These are phyloP conservation scores for Phytophthora europaea DNA, from an alignment of 352 stramenopile species.

Conservation along the genomic window DNA sequence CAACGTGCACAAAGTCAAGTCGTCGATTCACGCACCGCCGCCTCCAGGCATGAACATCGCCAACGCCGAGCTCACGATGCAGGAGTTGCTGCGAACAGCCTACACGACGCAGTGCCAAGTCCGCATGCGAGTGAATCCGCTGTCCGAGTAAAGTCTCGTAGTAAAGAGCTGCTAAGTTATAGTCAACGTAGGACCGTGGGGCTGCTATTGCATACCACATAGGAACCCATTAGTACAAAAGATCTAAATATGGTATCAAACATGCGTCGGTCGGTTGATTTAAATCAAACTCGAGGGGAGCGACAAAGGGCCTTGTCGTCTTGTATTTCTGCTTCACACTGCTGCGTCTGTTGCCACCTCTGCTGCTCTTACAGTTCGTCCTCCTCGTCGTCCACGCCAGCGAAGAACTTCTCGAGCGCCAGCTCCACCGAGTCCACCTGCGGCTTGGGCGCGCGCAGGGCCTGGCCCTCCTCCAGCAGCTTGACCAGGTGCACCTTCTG, in stretches of 20 bases:
- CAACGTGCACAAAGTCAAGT: slow-evolving; percentile 40
- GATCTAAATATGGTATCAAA: slow-evolving; percentile 15
- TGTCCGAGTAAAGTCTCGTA: slow-evolving; percentile 38
- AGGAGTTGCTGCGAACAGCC: slow-evolving; percentile 84
- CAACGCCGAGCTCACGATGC: slow-evolving; percentile 82
- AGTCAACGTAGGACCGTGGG: slow-evolving; percentile 3
- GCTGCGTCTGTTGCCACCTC: not conserved
- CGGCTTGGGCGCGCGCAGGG: slow-evolving; percentile 62
- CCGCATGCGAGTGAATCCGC: slow-evolving; percentile 81
- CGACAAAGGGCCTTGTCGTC: slow-evolving; percentile 20
- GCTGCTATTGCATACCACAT: not conserved
- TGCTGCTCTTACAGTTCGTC: slow-evolving; percentile 56
- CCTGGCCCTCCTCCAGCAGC: slow-evolving; percentile 74
- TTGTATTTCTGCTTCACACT: slow-evolving; percentile 25
- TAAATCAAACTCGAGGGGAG: slow-evolving; percentile 34
- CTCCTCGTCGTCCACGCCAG: slow-evolving; percentile 81
- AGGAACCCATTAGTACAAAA: slow-evolving; percentile 26
- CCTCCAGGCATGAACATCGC: slow-evolving; percentile 70
- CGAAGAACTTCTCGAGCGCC: slow-evolving; percentile 85
- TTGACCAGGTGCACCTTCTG: slow-evolving; percentile 96
- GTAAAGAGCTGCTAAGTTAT: slow-evolving; percentile 60
- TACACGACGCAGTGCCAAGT: slow-evolving; percentile 89
- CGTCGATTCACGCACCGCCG: slow-evolving; percentile 48
- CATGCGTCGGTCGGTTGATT: not conserved
- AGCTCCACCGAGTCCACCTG: slow-evolving; percentile 58